Evolutionary conservation across 225 moss, liverwort and hornwort genomes (phyloP).

Genomic region (Lunularia cruciata): DNA sequence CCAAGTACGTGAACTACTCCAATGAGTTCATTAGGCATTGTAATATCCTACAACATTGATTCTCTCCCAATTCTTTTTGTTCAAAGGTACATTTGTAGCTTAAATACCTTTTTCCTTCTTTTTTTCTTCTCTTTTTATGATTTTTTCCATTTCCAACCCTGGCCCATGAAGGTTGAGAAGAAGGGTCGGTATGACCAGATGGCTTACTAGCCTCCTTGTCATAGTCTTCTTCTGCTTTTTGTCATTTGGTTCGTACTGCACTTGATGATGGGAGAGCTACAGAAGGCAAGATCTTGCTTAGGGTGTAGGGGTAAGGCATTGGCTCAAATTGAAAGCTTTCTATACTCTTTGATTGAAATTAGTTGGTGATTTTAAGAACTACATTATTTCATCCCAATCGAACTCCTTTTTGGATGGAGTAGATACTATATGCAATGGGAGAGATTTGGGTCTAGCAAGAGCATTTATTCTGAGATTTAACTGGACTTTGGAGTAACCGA

Average conservation of each 20-base stretch:
- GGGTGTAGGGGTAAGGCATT: constrained; percentile 34
- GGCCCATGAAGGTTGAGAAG: constrained; percentile 42
- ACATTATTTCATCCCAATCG: constrained; percentile 30
- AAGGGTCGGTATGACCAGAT: constrained; percentile 52
- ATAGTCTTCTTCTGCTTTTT: constrained; percentile 52
- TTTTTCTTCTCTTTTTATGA: constrained; percentile 26
- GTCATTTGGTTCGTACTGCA: constrained; percentile 37
- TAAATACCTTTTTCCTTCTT: constrained; percentile 17
- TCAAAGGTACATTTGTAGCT: constrained; percentile 40
- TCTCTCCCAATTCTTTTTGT: constrained; percentile 34
- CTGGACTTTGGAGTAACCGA: constrained; percentile 32
- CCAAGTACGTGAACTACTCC: constrained; percentile 95
- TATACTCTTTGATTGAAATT: constrained; percentile 35
- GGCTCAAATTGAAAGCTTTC: constrained; percentile 35
- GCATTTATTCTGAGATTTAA: constrained; percentile 32
- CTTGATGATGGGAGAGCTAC: constrained; percentile 35
- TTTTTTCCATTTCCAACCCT: constrained; percentile 37
- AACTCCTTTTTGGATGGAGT: constrained; percentile 14
- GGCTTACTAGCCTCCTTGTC: constrained; percentile 57
- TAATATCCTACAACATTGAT: constrained; percentile 80
- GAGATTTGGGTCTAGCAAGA: constrained; percentile 30
- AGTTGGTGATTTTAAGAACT: constrained; percentile 38
- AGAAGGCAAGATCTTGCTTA: constrained; percentile 31
- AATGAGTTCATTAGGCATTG: constrained; percentile 98
- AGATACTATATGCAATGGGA: constrained; percentile 8